phyloP scores from a whole-genome alignment of 352 stramenopile genomes.

The Phytophthora chlamydospora region DNA sequence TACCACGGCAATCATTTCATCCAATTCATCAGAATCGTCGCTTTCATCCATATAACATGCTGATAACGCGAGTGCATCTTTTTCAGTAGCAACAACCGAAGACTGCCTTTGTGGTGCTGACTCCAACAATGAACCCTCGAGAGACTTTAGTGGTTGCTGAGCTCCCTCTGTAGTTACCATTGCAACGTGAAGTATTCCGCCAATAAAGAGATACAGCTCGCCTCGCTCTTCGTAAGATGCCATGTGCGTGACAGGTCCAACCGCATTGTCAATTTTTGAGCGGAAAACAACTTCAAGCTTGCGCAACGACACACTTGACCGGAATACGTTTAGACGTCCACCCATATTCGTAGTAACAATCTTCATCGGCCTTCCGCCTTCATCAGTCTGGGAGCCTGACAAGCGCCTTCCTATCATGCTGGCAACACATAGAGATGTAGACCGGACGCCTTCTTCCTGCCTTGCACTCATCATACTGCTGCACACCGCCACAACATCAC shows the following conservation, averaged over 20 bases:
- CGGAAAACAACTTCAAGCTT: slow-evolving; percentile 40
- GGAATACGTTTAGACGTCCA: slow-evolving; percentile 45
- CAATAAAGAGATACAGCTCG: slow-evolving; percentile 45
- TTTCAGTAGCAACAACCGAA: background rate
- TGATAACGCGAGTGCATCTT: slow-evolving; percentile 18
- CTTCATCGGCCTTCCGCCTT: slow-evolving; percentile 25
- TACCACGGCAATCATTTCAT: slow-evolving; percentile 38
- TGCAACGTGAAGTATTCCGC: slow-evolving; percentile 41
- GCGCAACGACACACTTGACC: slow-evolving; percentile 39
- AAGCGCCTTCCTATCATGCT: slow-evolving; percentile 27
- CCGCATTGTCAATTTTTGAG: slow-evolving; percentile 29
- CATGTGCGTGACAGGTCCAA: slow-evolving; percentile 42
- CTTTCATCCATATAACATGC: slow-evolving; percentile 39
- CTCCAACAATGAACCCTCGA: slow-evolving; percentile 4
- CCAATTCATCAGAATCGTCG: slow-evolving; percentile 29
- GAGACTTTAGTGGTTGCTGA: slow-evolving; percentile 1
- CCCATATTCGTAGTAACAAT: slow-evolving; percentile 49
- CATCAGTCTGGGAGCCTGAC: slow-evolving; percentile 11
- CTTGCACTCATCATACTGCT: slow-evolving; percentile 54
- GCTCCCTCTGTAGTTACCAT: slow-evolving; percentile 14
- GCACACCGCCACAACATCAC: slow-evolving; percentile 54
- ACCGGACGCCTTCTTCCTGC: slow-evolving; percentile 23
- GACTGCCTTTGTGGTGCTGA: slow-evolving; percentile 1
- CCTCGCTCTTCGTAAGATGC: slow-evolving; percentile 44
- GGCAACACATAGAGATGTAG: slow-evolving; percentile 39